These are phyloP conservation scores for Aspergillus taichungensis DNA, from an alignment of 495 filamentous ascomycete species.

Conservation along the genomic window DNA sequence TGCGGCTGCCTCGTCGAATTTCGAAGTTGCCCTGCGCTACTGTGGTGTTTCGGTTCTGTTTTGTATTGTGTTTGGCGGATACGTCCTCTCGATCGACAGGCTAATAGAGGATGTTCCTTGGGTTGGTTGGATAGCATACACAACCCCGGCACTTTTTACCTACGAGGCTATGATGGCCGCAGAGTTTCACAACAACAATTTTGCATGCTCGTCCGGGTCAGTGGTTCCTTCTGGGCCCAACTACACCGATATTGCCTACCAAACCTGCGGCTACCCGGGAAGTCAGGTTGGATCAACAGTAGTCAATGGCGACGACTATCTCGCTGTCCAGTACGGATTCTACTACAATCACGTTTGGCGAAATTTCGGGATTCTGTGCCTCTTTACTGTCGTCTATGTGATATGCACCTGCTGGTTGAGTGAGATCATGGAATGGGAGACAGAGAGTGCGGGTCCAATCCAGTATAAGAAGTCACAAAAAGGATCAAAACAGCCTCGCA, in stretches of 20 bases:
- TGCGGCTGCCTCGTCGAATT: conserved; percentile 31
- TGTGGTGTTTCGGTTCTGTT: conserved; percentile 27
- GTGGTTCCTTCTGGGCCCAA: conserved; percentile 50
- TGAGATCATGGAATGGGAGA: conserved; percentile 48
- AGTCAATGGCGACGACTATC: conserved; percentile 45
- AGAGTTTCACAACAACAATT: conserved; percentile 37
- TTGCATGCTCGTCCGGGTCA: conserved; percentile 40
- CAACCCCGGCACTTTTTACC: conserved; percentile 62
- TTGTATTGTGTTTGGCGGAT: conserved; percentile 29
- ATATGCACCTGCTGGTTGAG: conserved; percentile 46
- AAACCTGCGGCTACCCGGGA: conserved; percentile 50
- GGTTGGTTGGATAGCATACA: conserved; percentile 36
- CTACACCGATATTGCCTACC: conserved; percentile 41
- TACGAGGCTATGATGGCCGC: conserved; percentile 59
- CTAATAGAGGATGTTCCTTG: conserved; percentile 30
- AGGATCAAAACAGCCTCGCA: conserved; percentile 38
- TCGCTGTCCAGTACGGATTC: conserved; percentile 45
- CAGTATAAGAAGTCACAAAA: conserved; percentile 43
- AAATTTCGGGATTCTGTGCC: conserved; percentile 56
- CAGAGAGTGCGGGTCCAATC: conserved; percentile 54
- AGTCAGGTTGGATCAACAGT: conserved; percentile 37
- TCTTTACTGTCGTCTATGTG: conserved; percentile 50
- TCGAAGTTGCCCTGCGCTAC: conserved; percentile 31
- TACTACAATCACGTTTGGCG: conserved; percentile 51
- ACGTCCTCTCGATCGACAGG: conserved; percentile 28